Percentiles rank a stretch among this genome's conserved stretches.
These are phyloP conservation scores for Aureobasidium sp. DNA, from an alignment of 2,329 filamentous ascomycete species.

Conservation along the genomic window DNA sequence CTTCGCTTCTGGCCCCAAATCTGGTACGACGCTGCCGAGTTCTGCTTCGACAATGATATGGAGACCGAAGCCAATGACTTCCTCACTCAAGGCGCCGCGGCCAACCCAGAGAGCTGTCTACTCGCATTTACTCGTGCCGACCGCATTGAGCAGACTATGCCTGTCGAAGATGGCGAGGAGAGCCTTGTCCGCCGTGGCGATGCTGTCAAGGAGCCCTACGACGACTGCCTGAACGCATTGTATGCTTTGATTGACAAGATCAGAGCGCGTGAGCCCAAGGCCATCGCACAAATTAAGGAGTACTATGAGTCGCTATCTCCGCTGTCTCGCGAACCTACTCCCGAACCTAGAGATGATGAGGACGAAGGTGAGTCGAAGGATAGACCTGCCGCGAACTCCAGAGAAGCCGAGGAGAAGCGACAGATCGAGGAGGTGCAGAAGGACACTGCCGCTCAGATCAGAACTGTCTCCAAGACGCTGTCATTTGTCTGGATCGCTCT, in stretches of 20 bases:
- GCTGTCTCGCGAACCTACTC: slow-evolving; percentile 25
- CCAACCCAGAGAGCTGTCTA: slow-evolving; percentile 89
- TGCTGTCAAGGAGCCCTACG: slow-evolving; percentile 73
- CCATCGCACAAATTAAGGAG: slow-evolving; percentile 47
- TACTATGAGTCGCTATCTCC: slow-evolving; percentile 39
- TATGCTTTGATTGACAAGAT: slow-evolving; percentile 74
- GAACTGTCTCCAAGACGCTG: slow-evolving; percentile 74
- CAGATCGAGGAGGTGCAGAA: slow-evolving; percentile 53
- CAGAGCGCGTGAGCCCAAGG: slow-evolving; percentile 56
- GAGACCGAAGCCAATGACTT: slow-evolving; percentile 67
- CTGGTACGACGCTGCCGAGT: slow-evolving; percentile 91
- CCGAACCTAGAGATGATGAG: slow-evolving; percentile 42
- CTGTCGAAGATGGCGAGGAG: slow-evolving; percentile 61
- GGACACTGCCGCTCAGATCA: slow-evolving; percentile 62
- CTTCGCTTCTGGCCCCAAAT: slow-evolving; percentile 91
- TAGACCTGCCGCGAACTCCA: slow-evolving; percentile 25
- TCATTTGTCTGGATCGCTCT: slow-evolving; percentile 93
- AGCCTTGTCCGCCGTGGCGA: slow-evolving; percentile 55
- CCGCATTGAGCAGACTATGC: slow-evolving; percentile 69
- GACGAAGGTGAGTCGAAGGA: slow-evolving; percentile 40
- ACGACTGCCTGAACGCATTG: slow-evolving; percentile 71
- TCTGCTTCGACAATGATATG: slow-evolving; percentile 74
- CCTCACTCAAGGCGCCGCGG: slow-evolving; percentile 69
- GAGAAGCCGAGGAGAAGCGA: slow-evolving; percentile 42
- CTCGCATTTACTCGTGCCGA: slow-evolving; percentile 86